Evolutionary conservation across 305 asterid genomes (phyloP), one percentile per base, ranked within the genome.

Genomic region (Salvia sclarea): DNA sequence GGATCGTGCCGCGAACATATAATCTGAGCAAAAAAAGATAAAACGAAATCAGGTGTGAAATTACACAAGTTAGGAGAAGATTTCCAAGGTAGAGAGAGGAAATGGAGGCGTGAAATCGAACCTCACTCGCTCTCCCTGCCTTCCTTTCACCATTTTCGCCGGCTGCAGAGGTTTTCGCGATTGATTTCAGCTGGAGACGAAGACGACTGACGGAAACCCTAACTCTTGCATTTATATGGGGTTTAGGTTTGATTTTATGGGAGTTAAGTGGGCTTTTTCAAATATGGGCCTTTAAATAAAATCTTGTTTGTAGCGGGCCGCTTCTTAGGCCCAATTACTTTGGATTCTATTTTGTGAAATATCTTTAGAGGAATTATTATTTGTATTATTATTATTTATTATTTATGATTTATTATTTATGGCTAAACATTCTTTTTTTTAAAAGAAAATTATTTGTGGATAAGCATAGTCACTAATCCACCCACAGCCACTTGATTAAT

Each of bases 91-190:
- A 35, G n/a, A 17, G 14, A 14, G 3, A 45, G 13, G 4, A 14
- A 28, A 11, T 3, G 10, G 11, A 25, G 12, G 0, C 48, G n/a
- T 4, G 12, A 63, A 41, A 3, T 28, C 53, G n/a, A 75, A 70
- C 95, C 96, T 82, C 63, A 88, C 79, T 58, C 91, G 85, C 74
- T 88, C 96, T 31, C 96, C 96, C 72, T 88, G 91, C 17, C 92
- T 84, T 48, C 85, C 86, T 68, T 84, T 86, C 73, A 82, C 86
- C 82, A 82, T 82, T 73, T 60, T 80, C 58, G 70, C 68, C 50
- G 52, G 60, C 38, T 53, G 11, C 41, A 22, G 53, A 40, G 38
- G 53, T 40, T 40, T 41, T 40, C 20, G 48, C 65, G 37, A 61
- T 13, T 13, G 47, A 35, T 10, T 17, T n/a, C 21, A 40, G 52